Conservation (phyloP, 139 green algal species). For the Raphidocelis subcapitata region DNA sequence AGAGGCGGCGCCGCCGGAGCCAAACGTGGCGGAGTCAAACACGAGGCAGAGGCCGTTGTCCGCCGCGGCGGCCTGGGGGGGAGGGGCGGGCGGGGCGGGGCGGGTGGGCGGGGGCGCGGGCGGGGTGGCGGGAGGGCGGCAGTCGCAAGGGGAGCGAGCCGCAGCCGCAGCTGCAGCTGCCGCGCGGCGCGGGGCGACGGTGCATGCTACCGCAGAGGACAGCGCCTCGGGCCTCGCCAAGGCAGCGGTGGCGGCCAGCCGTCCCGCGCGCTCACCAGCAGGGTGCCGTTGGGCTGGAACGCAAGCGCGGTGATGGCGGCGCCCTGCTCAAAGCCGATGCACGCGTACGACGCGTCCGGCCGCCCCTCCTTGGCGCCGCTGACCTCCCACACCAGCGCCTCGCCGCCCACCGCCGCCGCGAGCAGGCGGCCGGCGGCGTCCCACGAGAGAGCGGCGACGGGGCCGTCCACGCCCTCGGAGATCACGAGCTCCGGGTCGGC, state of each 20-base stretch:
- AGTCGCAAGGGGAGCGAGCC: too few species aligned
- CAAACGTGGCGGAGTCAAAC: slow-evolving; percentile 38
- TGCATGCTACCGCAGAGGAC: too few species aligned
- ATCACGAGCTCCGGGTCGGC: slow-evolving; percentile 22
- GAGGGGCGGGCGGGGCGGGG: too few species aligned
- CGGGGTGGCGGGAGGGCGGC: too few species aligned
- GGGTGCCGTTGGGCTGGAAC: slow-evolving; percentile 42
- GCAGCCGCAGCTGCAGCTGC: too few species aligned
- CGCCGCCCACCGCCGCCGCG: slow-evolving; percentile 31
- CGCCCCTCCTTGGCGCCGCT: slow-evolving; percentile 11
- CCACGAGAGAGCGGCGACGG: slow-evolving; percentile 22
- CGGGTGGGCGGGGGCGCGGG: too few species aligned
- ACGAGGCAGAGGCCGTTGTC: slow-evolving; percentile 43
- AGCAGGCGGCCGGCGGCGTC: slow-evolving; percentile 27
- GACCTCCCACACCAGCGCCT: slow-evolving; percentile 37
- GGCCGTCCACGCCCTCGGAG: slow-evolving; percentile 18
- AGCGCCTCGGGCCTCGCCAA: too few species aligned
- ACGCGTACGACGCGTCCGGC: slow-evolving; percentile 27
- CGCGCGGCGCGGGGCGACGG: too few species aligned
- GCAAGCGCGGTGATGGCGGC: slow-evolving; percentile 31
- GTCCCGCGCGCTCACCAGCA: slow-evolving; percentile 38
- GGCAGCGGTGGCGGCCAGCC: too few species aligned
- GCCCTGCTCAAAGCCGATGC: slow-evolving; percentile 45
- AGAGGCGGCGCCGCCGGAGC: slow-evolving; percentile 14
- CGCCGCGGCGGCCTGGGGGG: slow-evolving; percentile 45